These are phyloP conservation scores for Silene coronaria DNA, from an alignment of 179 eudicot genomes.

Conservation along the genomic window DNA sequence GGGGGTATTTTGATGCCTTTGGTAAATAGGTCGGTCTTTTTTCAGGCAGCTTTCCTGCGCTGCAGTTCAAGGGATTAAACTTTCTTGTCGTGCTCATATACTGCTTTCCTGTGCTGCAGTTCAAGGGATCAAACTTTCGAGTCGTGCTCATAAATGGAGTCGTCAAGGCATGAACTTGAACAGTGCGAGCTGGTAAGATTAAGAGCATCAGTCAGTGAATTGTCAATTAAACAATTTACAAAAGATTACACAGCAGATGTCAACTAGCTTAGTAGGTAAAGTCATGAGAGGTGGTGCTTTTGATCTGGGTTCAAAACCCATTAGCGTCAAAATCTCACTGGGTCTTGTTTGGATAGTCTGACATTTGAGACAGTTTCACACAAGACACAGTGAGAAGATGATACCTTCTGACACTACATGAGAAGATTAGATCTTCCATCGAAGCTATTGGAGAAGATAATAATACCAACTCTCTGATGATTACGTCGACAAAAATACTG, in stretches of 20 bases:
- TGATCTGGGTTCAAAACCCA: too few species aligned
- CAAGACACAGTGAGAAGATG: not conserved
- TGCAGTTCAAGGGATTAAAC: not conserved
- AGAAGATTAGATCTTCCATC: not conserved
- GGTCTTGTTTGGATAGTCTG: too few species aligned
- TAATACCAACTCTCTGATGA: not conserved
- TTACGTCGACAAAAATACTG: not conserved
- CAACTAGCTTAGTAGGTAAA: too few species aligned
- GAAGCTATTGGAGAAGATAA: not conserved
- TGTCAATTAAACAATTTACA: not conserved
- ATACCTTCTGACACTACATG: too few species aligned
- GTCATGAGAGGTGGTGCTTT: too few species aligned
- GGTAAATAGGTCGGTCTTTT: not conserved
- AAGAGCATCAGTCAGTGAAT: not conserved
- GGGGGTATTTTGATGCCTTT: conserved; percentile 18
- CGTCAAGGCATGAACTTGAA: conserved; percentile 7
- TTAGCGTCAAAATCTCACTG: too few species aligned
- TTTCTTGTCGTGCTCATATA: conserved; percentile 12
- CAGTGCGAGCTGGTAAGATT: not conserved
- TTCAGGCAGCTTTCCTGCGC: not conserved
- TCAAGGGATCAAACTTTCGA: not conserved
- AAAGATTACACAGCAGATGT: not conserved
- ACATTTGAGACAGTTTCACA: too few species aligned
- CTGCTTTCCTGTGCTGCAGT: not conserved
- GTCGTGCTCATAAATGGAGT: conserved; percentile 15